Evolutionary conservation across 768 basidiomycete species (phyloP).

Genomic region (Daedalea quercina): DNA sequence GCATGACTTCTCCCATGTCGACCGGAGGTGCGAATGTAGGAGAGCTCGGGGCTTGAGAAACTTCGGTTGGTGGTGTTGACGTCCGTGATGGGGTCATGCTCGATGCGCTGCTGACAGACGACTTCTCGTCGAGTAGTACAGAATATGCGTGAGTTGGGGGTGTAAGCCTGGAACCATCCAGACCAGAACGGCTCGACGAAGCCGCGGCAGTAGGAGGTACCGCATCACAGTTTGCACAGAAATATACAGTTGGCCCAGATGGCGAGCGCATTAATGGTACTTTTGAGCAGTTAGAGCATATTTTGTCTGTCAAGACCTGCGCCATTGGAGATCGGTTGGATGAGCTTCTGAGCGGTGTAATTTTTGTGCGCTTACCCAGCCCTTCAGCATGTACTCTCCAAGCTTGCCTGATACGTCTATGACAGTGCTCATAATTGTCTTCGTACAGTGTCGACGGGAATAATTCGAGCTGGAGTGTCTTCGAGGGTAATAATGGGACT

Average conservation of each 20-base stretch:
- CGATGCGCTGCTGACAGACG: slow-evolving; percentile 19
- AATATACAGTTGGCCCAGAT: slow-evolving; percentile 36
- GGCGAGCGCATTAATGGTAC: slow-evolving; percentile 78
- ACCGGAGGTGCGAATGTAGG: slow-evolving; percentile 57
- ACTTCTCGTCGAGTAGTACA: neutral
- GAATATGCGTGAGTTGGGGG: neutral
- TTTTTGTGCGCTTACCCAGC: slow-evolving; percentile 47
- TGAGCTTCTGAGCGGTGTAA: no score
- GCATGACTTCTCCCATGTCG: slow-evolving; percentile 58
- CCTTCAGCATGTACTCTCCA: slow-evolving; percentile 68
- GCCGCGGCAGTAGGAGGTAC: slow-evolving; percentile 13
- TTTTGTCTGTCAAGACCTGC: slow-evolving; percentile 59
- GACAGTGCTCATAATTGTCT: slow-evolving; percentile 27
- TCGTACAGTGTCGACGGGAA: no score
- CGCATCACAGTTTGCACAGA: slow-evolving; percentile 64
- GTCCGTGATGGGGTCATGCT: slow-evolving; percentile 40
- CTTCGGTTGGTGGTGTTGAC: slow-evolving; percentile 76
- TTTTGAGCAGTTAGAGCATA: slow-evolving; percentile 52
- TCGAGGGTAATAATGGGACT: no score
- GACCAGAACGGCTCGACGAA: neutral
- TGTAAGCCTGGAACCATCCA: neutral
- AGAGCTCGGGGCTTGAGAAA: slow-evolving; percentile 55
- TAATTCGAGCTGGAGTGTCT: no score
- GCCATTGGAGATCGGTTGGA: no score
- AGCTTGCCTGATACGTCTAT: slow-evolving; percentile 54